A percentile compares a stretch with the other conserved stretches of the same genome.
These are phyloP conservation scores for Rhynchospora tenuis DNA, from an alignment of 176 grass and related monocot species.

Conservation along the genomic window DNA sequence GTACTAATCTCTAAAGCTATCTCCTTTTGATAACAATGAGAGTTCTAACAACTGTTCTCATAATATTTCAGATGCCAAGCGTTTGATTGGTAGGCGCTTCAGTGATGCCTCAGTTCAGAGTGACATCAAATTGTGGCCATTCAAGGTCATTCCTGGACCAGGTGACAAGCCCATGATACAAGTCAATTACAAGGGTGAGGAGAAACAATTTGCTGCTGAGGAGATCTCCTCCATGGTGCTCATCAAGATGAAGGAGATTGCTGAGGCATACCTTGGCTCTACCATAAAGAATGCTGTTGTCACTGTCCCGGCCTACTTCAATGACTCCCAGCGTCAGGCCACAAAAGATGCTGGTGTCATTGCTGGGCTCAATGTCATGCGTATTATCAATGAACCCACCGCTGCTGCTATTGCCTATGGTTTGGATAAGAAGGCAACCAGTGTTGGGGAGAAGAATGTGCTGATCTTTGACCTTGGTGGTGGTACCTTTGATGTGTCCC, in stretches of 20 bases:
- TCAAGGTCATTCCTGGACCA: constrained; percentile 52
- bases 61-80: constrained; percentile 54
- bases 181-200: constrained; percentile 53
- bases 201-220: constrained; percentile 63
- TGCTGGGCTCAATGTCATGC: constrained; percentile 67
- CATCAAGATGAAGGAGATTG: constrained; percentile 75
- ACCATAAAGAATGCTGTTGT: constrained; percentile 82
- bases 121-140: constrained; percentile 65
- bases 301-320: constrained; percentile 84
- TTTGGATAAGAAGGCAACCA: constrained; percentile 77
- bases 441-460: constrained; percentile 80
- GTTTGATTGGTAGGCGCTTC: constrained; percentile 66
- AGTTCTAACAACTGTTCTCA: background rate
- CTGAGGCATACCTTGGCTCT: constrained; percentile 59
- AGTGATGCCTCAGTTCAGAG: constrained; percentile 66
- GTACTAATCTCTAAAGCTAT: background rate
- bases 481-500: constrained; percentile 74
- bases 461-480: constrained; percentile 86
- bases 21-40: background rate
- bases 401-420: constrained; percentile 76
- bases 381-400: constrained; percentile 78
- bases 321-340: constrained; percentile 84
- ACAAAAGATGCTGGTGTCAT: constrained; percentile 83
- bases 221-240: constrained; percentile 87
- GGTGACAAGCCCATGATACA: constrained; percentile 68